phyloP scores from a whole-genome alignment of 2,329 filamentous ascomycete genomes.

The Bisporella sp. region DNA sequence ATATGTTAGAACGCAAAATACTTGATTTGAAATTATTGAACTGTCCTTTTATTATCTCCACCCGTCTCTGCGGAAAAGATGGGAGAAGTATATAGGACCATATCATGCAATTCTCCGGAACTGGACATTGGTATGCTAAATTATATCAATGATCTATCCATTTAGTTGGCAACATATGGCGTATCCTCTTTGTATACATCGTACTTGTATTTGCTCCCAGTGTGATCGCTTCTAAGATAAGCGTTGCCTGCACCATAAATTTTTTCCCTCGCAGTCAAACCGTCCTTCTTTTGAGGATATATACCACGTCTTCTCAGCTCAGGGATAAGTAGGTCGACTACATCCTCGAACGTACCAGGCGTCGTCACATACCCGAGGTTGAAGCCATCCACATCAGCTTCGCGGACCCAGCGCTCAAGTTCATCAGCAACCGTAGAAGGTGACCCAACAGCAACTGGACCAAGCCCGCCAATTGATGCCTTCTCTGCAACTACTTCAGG shows the following conservation, averaged over 20 bases:
- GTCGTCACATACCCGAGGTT: slow-evolving; percentile 64
- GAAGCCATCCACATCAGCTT: slow-evolving; percentile 68
- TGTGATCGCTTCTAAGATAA: slow-evolving; percentile 49
- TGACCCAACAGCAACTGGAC: slow-evolving; percentile 40
- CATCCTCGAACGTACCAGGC: slow-evolving; percentile 60
- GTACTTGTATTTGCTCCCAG: slow-evolving; percentile 54
- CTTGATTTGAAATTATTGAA: too few relatives aligned
- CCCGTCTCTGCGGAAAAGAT: too few relatives aligned
- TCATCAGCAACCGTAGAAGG: slow-evolving; percentile 50
- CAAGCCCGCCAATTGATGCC: slow-evolving; percentile 60
- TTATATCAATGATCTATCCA: not conserved
- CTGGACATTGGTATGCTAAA: not conserved
- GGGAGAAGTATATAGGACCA: too few relatives aligned
- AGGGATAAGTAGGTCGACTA: slow-evolving; percentile 57
- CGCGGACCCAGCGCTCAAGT: slow-evolving; percentile 59
- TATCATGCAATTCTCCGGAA: too few relatives aligned
- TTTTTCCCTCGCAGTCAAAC: slow-evolving; percentile 50
- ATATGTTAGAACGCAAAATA: too few relatives aligned
- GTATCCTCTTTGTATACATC: slow-evolving; percentile 50
- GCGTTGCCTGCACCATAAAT: slow-evolving; percentile 54
- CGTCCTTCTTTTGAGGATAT: slow-evolving; percentile 29
- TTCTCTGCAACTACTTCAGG: slow-evolving; percentile 63
- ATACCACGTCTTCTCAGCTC: slow-evolving; percentile 54
- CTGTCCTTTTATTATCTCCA: too few relatives aligned
- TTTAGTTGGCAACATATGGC: slow-evolving; percentile 23